Evolutionary conservation across 176 grass and related monocot genomes (phyloP).

Genomic region (Oryza glumipatula): DNA sequence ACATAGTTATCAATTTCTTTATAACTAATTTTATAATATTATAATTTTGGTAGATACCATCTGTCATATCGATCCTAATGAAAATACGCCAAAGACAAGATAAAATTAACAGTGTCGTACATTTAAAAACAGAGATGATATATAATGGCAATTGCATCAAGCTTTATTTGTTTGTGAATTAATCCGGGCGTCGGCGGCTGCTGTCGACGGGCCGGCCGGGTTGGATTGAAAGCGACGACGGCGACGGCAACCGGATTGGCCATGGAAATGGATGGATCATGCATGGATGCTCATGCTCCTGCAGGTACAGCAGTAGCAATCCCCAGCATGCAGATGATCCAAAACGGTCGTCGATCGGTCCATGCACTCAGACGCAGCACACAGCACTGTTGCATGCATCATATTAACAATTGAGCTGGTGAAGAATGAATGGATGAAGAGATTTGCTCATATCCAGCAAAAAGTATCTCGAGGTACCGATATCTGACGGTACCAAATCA

Average conservation of each 20-base stretch:
- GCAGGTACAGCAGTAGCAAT: not conserved
- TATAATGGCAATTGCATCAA: not conserved
- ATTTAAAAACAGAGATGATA: too few species aligned
- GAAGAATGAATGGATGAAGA: not conserved
- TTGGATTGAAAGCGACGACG: conserved; percentile 18
- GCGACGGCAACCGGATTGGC: not conserved
- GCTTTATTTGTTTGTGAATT: not conserved
- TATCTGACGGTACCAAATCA: too few species aligned
- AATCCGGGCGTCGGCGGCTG: conserved; percentile 2
- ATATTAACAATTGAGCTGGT: not conserved
- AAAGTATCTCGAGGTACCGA: too few species aligned
- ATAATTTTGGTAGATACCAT: too few species aligned
- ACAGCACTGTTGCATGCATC: not conserved
- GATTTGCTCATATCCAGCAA: too few species aligned
- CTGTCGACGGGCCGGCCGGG: not conserved
- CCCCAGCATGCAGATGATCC: not conserved
- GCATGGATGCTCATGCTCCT: not conserved
- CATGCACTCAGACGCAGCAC: too few species aligned
- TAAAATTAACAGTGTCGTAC: too few species aligned
- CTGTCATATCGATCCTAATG: too few species aligned
- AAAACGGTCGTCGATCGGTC: not conserved
- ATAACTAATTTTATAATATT: too few species aligned
- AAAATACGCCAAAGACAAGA: too few species aligned
- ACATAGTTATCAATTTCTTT: too few species aligned
- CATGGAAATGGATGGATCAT: not conserved